A percentile compares a stretch with the other conserved stretches of the same genome.
Conservation (phyloP, 1,284 basidiomycete species). For the Moesziomyces aphidis region DNA sequence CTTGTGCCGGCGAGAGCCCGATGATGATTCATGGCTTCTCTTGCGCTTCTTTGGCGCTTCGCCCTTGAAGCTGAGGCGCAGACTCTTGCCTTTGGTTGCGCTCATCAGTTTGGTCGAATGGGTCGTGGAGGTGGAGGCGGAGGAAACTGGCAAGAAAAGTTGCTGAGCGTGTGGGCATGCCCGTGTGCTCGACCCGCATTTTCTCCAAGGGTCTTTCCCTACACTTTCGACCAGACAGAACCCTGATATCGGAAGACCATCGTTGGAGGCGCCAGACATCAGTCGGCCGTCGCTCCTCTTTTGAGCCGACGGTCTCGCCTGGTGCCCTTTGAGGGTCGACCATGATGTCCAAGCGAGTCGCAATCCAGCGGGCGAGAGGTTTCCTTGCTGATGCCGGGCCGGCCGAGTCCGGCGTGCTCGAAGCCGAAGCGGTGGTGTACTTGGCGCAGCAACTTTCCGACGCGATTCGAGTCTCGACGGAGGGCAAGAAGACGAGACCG, state of each 20-base stretch:
- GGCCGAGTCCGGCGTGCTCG: neutral
- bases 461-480: constrained; percentile 1
- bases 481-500: constrained; percentile 1
- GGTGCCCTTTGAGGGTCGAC: neutral
- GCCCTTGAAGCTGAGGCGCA: constrained; percentile 51
- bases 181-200: no score
- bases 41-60: constrained; percentile 46
- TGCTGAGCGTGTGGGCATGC: neutral
- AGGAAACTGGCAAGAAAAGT: neutral
- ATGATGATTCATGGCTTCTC: constrained; percentile 15
- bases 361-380: neutral
- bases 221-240: no score
- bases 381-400: neutral
- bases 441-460: constrained; percentile 12
- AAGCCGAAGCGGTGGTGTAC: neutral
- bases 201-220: no score
- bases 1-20: constrained; percentile 22
- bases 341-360: neutral
- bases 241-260: no score
- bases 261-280: no score
- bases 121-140: neutral
- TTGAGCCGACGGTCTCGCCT: neutral
- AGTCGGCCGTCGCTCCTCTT: no score
- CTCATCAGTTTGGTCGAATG: constrained; percentile 10
- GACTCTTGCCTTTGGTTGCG: constrained; percentile 20